Base-by-base conservation (phyloP, 2,329 filamentous ascomycete species). In the Trichoderma sp. region DNA sequence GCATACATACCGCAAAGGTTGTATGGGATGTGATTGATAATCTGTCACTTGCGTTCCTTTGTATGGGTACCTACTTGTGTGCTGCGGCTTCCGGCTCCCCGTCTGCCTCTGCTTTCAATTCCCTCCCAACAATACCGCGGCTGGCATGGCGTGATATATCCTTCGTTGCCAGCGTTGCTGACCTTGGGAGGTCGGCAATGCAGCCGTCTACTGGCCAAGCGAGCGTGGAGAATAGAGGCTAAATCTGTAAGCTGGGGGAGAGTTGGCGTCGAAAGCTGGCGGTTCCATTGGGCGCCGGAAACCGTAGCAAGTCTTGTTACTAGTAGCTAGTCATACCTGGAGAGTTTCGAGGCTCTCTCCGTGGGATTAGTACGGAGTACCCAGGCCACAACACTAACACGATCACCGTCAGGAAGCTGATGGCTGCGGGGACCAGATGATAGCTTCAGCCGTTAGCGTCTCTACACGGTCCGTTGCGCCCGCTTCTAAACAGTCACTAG, bases 391-490 rank as follows among this genome's bases (percentile, higher is more conserved):
- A 19, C 27, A 65, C 57, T 59, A 59, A 59, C 39, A 25, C n/a
- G 50, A 65, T 65, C 50, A 35, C 52, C 61, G 61, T 65, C 50
- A 56, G 52, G 61, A 48, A 48, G 64, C 64, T 67, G 64, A 67
- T 60, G 56, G 53, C 54, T 65, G 52, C 61, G 61, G 61, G 61
- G 64, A 54, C 57, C 64, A 67, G 64, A 45, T 39, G 52, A 65
- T 65, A 52, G 52, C 50, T 45, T 64, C 60, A 54, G 13, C 39
- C 57, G 50, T 57, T 67, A 67, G 65, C 65, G 65, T 56, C 57
- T 60, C 58, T 61, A 15, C 37, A 39, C 65, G 65, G 65, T 67
- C 65, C 65, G 65, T 67, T 67, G 65, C 65, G 65, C 65, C 65
- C 65, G 65, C 60, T 64, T 54, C 34, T 60, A 45, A 53, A 39